Base-by-base conservation (phyloP, 2,329 filamentous ascomycete species). In the Fusarium burgessii region DNA sequence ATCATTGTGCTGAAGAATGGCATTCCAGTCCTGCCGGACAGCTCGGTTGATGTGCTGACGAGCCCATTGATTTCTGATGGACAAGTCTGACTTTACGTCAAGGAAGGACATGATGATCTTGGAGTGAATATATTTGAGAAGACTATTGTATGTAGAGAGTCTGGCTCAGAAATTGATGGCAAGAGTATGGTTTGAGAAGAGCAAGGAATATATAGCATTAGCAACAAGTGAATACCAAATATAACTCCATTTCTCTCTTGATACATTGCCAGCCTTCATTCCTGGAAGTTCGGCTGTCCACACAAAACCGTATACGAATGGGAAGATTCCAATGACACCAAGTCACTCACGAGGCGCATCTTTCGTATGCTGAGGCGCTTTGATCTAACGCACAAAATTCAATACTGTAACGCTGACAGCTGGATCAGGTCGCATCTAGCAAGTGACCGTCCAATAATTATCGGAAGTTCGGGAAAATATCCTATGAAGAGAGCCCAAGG, bases 61-160 rank as follows among this genome's bases (percentile, higher is more conserved):
- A 41, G 58, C 52, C 58, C 58, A 61, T 29, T 61, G 58, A 18
- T 61, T 61, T 29, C 58, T 25, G 14, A 61, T 46, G 15, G 58
- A 61, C 38, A 61, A 27, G 9, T 47, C 33, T 2, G 29, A 35
- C 20, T 47, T 61, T 2, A 33, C 7, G 18, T 61, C 25, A 46
- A 61, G 41, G 7, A 35, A 7, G 10, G 43, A 25, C 58, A 61
- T 58, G 33, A 18, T 57, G 35, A 20, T 17, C 10, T 17, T n/a
- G 18, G 10, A 4, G n/a, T 20, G 12, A 4, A 35, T 14, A 15
- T 27, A 7, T n/a, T 7, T 15, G 6, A 12, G 15, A 8, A 18
- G 10, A 23, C 3, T 5, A 14, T 8, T 2, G 1, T 4, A n/a
- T 36, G 32, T 3, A 15, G 6, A n/a, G 14, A 15, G 2, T 38